These are phyloP conservation scores for Rhodotorula sp. DNA, from an alignment of 1,284 basidiomycete genomes.

Conservation along the genomic window DNA sequence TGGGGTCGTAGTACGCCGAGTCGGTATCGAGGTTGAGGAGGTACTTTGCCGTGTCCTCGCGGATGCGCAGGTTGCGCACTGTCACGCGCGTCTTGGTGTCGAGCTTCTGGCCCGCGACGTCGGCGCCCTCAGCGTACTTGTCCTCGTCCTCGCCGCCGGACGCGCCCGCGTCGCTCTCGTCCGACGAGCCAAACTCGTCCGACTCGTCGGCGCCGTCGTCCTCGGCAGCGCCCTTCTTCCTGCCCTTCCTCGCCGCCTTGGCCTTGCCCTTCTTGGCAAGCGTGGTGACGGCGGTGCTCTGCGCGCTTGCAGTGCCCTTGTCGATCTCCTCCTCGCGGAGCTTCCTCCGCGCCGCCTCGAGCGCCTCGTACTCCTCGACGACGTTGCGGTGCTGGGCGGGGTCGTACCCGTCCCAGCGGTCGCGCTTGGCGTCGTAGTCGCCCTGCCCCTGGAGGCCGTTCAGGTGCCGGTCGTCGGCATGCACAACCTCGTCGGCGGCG, in stretches of 20 bases:
- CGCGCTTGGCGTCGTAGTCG: slow-evolving; percentile 95
- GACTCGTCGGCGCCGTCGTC: slow-evolving; percentile 63
- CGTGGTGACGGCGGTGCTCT: slow-evolving; percentile 65
- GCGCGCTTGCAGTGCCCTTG: slow-evolving; percentile 66
- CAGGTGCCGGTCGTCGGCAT: slow-evolving; percentile 62
- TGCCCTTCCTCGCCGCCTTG: slow-evolving; percentile 18
- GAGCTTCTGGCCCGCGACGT: slow-evolving; percentile 95
- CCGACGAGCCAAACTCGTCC: slow-evolving; percentile 87
- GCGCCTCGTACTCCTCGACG: slow-evolving; percentile 90
- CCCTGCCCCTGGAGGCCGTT: slow-evolving; percentile 47
- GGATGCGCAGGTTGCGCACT: slow-evolving; percentile 95
- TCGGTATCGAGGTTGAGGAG: slow-evolving; percentile 94
- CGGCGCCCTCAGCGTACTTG: slow-evolving; percentile 95
- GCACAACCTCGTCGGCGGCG: slow-evolving; percentile 83
- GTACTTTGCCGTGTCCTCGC: slow-evolving; percentile 99
- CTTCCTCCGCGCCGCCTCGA: slow-evolving; percentile 86
- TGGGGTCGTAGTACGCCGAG: slow-evolving; percentile 98
- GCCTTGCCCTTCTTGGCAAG: slow-evolving; percentile 72
- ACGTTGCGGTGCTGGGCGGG: slow-evolving; percentile 76
- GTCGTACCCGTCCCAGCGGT: slow-evolving; percentile 99
- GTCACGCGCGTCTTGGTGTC: slow-evolving; percentile 98
- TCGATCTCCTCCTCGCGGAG: slow-evolving; percentile 95
- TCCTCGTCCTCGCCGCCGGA: slow-evolving; percentile 67
- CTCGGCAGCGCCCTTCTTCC: slow-evolving; percentile 46
- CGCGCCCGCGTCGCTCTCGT: slow-evolving; percentile 53